A percentile compares a stretch with the other conserved stretches of the same genome.
These are phyloP conservation scores for Nyssa sinensis DNA, from an alignment of 148 eudicot species.

Conservation along the genomic window DNA sequence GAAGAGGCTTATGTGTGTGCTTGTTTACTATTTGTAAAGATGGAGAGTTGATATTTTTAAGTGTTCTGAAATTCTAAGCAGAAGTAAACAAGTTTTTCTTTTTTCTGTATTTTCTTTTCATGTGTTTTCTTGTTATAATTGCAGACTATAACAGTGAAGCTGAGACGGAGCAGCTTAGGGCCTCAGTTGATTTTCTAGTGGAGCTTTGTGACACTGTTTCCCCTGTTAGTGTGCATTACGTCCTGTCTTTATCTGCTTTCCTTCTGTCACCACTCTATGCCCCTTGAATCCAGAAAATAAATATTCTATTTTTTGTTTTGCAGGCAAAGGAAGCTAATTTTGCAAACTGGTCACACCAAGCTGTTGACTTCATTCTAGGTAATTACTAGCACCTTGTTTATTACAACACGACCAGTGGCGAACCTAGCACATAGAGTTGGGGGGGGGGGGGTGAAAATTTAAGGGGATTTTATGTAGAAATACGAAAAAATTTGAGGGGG, in stretches of 20 bases:
- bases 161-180: slow-evolving; percentile 64
- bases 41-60: neutral
- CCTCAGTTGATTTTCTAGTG: slow-evolving; percentile 85
- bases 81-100: neutral
- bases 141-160: slow-evolving; percentile 62
- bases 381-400: neutral
- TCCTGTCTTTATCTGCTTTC: slow-evolving; percentile 6
- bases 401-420: too few species aligned
- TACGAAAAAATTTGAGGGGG: too few species aligned
- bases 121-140: neutral
- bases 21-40: neutral
- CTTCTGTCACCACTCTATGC: neutral
- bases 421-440: too few species aligned
- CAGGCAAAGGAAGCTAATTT: slow-evolving; percentile 55
- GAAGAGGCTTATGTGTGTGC: neutral
- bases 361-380: slow-evolving; percentile 84
- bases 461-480: too few species aligned
- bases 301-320: slow-evolving; percentile 13
- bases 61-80: neutral
- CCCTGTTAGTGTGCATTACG: slow-evolving; percentile 37
- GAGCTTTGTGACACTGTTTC: slow-evolving; percentile 65
- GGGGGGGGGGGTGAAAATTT: too few species aligned
- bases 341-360: slow-evolving; percentile 80
- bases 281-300: neutral
- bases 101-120: neutral